A percentile compares a stretch with the other conserved stretches of the same genome.
phyloP scores from a whole-genome alignment of 2,329 filamentous ascomycete species.

The Fusarium incarnatum region DNA sequence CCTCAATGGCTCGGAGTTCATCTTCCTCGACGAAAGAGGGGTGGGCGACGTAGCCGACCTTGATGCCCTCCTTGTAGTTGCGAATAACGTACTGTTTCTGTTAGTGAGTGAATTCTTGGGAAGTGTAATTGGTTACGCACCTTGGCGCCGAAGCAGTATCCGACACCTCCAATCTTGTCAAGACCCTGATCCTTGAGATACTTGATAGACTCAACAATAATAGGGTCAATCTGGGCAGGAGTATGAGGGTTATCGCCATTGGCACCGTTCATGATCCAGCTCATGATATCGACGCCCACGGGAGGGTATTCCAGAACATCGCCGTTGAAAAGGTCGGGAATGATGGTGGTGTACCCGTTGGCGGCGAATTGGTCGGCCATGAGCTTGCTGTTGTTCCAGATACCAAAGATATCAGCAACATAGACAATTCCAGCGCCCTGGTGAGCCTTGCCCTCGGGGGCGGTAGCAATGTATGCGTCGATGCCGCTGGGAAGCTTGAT shows the following conservation, averaged over 20 bases:
- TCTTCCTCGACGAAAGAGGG: slow-evolving; percentile 69
- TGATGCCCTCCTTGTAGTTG: slow-evolving; percentile 67
- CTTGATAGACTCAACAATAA: slow-evolving; percentile 58
- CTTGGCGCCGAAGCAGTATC: slow-evolving; percentile 76
- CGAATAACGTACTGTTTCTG: slow-evolving; percentile 72
- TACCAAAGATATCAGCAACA: slow-evolving; percentile 54
- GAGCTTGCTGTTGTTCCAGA: slow-evolving; percentile 56
- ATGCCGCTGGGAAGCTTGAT: slow-evolving; percentile 60
- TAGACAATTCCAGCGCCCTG: slow-evolving; percentile 51
- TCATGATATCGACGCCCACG: slow-evolving; percentile 47
- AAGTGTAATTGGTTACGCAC: background rate
- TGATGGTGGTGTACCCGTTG: slow-evolving; percentile 54
- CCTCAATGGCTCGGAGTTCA: slow-evolving; percentile 68
- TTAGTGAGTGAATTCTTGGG: background rate
- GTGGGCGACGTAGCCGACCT: slow-evolving; percentile 73
- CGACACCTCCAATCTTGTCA: slow-evolving; percentile 65
- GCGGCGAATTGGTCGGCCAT: slow-evolving; percentile 56
- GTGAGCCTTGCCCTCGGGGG: slow-evolving; percentile 48
- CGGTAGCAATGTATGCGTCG: slow-evolving; percentile 64
- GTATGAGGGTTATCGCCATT: slow-evolving; percentile 61
- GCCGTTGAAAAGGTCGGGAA: slow-evolving; percentile 55
- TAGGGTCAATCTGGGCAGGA: slow-evolving; percentile 49
- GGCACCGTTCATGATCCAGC: slow-evolving; percentile 55
- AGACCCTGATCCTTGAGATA: slow-evolving; percentile 66
- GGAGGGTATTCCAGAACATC: slow-evolving; percentile 48